phyloP scores from a whole-genome alignment of 768 basidiomycete species.

The Russula dissimulans region DNA sequence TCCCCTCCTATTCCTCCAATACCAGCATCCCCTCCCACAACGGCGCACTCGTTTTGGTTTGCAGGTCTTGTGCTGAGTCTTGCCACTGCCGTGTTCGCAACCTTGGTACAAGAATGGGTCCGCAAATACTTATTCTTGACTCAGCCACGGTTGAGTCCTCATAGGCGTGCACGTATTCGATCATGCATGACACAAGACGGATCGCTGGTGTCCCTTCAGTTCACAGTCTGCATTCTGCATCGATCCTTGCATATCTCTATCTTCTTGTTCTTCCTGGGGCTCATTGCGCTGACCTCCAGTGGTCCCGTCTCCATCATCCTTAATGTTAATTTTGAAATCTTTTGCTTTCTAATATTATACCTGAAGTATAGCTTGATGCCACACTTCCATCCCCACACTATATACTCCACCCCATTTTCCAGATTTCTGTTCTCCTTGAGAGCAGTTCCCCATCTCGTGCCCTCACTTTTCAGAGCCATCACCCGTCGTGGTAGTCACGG shows the following conservation, averaged over 20 bases:
- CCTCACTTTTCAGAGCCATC: background rate
- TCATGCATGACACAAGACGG: background rate
- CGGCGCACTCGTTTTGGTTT: background rate
- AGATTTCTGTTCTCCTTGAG: background rate
- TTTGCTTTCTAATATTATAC: background rate
- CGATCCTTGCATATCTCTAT: background rate
- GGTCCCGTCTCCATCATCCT: background rate
- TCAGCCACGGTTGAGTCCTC: background rate
- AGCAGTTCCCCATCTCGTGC: background rate
- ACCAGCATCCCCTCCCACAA: background rate
- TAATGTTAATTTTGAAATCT: background rate
- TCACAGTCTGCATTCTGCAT: background rate
- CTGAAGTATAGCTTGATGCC: background rate
- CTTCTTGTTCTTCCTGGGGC: background rate
- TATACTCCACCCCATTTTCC: slow-evolving; percentile 2
- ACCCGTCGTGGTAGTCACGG: background rate
- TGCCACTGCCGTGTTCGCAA: background rate
- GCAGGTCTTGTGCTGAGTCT: background rate
- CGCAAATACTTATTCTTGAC: background rate
- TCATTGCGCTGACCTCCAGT: background rate
- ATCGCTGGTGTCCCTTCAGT: background rate
- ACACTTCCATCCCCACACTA: background rate
- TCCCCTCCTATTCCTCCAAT: background rate
- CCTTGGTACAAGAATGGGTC: slow-evolving; percentile 2
- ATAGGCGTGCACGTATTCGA: background rate